Conservation (phyloP, 768 basidiomycete genomes). For the Leccinum boreale region DNA sequence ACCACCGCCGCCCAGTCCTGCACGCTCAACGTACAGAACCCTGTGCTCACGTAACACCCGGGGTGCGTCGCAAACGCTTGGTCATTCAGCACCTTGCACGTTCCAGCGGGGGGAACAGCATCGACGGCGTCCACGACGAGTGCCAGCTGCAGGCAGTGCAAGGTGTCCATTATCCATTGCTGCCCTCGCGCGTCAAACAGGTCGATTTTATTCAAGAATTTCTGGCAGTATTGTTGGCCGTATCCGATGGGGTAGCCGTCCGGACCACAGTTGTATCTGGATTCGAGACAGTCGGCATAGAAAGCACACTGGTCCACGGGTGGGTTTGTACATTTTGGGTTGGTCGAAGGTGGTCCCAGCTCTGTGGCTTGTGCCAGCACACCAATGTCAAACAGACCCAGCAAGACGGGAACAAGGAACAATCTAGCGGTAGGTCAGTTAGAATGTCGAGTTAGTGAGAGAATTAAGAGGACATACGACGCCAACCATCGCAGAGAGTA, state of each 20-base stretch:
- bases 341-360: not conserved
- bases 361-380: not conserved
- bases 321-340: conserved; percentile 27
- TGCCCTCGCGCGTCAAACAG: not conserved
- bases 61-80: not conserved
- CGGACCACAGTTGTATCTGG: not conserved
- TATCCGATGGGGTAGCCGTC: not conserved
- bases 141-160: not conserved
- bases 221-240: not conserved
- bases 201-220: not conserved
- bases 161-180: not conserved
- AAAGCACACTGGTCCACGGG: conserved; percentile 38
- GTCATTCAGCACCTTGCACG: not conserved
- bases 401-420: not conserved
- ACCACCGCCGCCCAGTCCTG: conserved; percentile 38
- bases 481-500: not conserved
- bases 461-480: not conserved
- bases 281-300: not conserved
- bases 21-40: conserved; percentile 38
- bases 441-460: not conserved
- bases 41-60: conserved; percentile 23
- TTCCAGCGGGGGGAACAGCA: conserved; percentile 4
- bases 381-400: not conserved
- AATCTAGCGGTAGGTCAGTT: not conserved
- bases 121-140: conserved; percentile 37